These are phyloP conservation scores for Rosa hybrid DNA, from an alignment of 331 rosid genomes.

Conservation along the genomic window DNA sequence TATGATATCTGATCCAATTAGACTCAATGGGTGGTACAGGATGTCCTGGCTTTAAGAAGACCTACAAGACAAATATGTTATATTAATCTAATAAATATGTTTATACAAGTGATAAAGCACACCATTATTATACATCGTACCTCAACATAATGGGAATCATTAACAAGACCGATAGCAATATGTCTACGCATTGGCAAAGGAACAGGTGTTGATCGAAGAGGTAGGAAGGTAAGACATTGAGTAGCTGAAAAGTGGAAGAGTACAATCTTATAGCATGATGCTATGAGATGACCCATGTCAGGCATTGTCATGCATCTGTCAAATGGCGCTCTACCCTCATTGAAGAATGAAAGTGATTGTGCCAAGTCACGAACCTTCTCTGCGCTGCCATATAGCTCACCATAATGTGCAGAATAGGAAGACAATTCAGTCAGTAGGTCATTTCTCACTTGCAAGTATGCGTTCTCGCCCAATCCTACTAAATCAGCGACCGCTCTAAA, in stretches of 20 bases:
- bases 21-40: conserved; percentile 17
- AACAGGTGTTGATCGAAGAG: conserved; percentile 11
- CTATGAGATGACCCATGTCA: conserved; percentile 28
- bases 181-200: conserved; percentile 15
- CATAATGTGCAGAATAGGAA: conserved; percentile 12
- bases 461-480: conserved; percentile 18
- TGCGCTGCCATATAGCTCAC: conserved; percentile 4
- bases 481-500: conserved; percentile 20
- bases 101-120: background rate
- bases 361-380: conserved; percentile 25
- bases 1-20: conserved; percentile 21
- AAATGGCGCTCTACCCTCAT: conserved; percentile 5
- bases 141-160: conserved; percentile 16
- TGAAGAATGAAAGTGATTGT: conserved; percentile 2
- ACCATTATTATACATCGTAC: conserved; percentile 1
- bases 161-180: conserved; percentile 19
- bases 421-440: conserved; percentile 25
- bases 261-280: conserved; percentile 14
- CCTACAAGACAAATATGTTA: conserved; percentile 13
- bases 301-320: conserved; percentile 17
- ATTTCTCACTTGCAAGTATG: conserved; percentile 18
- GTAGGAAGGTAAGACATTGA: conserved; percentile 17
- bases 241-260: conserved; percentile 16
- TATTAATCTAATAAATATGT: background rate
- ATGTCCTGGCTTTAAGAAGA: conserved; percentile 18